phyloP scores from a whole-genome alignment of 495 filamentous ascomycete species.

The Penicillium silybi region DNA sequence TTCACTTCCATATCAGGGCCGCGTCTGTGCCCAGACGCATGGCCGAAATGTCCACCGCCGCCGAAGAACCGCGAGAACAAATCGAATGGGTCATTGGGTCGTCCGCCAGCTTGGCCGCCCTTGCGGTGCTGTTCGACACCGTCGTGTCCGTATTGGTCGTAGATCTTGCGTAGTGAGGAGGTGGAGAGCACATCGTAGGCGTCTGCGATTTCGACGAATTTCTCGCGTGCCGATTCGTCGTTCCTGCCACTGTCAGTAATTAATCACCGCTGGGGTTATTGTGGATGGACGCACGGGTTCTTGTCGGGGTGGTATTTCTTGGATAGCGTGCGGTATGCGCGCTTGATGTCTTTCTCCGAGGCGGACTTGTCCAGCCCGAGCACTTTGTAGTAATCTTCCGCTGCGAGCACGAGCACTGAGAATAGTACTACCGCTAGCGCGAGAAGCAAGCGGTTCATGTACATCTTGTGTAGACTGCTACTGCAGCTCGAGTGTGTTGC shows the following conservation, averaged over 20 bases:
- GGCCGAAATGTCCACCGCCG: constrained; percentile 77
- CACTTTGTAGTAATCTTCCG: constrained; percentile 92
- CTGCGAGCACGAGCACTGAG: constrained; percentile 43
- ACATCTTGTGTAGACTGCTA: constrained; percentile 17
- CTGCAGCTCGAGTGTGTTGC: constrained; percentile 2
- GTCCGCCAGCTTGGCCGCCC: constrained; percentile 56
- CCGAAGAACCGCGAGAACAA: constrained; percentile 97
- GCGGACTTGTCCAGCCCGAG: constrained; percentile 79
- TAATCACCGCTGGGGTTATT: not conserved
- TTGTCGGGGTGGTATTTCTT: constrained; percentile 99
- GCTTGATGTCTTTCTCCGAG: constrained; percentile 87
- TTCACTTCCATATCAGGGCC: constrained; percentile 91
- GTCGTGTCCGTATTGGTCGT: constrained; percentile 94
- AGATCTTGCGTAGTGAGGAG: constrained; percentile 76
- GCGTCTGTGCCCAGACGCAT: constrained; percentile 68
- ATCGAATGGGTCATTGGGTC: constrained; percentile 86
- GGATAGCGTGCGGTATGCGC: constrained; percentile 87
- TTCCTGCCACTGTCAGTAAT: constrained; percentile 43
- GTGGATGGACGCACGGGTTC: constrained; percentile 70
- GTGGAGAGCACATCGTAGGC: constrained; percentile 93
- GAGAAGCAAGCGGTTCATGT: constrained; percentile 17
- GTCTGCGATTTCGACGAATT: constrained; percentile 92
- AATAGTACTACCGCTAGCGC: constrained; percentile 23
- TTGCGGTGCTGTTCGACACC: constrained; percentile 80
- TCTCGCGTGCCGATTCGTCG: constrained; percentile 76